Conservation (phyloP, 139 green algal genomes). For the Chlorella sp. region DNA sequence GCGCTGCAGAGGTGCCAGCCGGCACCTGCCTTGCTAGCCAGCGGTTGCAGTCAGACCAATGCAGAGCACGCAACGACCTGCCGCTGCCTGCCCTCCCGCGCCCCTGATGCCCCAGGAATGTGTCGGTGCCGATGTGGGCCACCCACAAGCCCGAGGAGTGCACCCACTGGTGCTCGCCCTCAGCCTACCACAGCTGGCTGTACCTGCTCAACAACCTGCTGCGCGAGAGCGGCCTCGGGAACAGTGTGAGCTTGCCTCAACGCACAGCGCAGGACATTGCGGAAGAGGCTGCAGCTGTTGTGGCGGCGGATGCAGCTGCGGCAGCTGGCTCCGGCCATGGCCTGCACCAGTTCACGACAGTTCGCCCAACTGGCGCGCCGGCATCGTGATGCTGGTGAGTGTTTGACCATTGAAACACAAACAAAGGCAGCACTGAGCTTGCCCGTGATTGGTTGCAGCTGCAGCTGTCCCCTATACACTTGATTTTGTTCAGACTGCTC, state of each 20-base stretch:
- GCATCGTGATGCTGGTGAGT: no score
- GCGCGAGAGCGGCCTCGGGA: neutral
- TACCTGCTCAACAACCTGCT: conserved; percentile 21
- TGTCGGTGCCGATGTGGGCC: conserved; percentile 28
- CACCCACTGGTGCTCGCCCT: conserved; percentile 42
- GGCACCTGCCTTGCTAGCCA: no score
- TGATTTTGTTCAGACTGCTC: no score
- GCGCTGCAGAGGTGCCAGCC: no score
- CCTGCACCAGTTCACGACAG: no score
- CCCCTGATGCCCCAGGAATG: neutral
- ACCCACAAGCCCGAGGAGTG: conserved; percentile 36
- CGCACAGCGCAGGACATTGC: neutral
- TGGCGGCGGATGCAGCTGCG: neutral
- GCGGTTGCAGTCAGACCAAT: no score
- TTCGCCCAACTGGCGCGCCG: no score
- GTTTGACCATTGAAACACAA: no score
- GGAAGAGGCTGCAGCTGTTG: neutral
- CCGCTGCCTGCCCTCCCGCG: neutral
- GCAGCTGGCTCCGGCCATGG: neutral
- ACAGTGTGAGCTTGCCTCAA: neutral
- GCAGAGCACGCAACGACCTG: no score
- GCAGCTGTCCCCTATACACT: no score
- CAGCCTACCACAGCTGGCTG: conserved; percentile 46
- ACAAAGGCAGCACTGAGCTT: no score
- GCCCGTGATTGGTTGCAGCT: no score